These are phyloP conservation scores for Epichloe brachyelytri DNA, from an alignment of 2,329 filamentous ascomycete species.

Conservation along the genomic window DNA sequence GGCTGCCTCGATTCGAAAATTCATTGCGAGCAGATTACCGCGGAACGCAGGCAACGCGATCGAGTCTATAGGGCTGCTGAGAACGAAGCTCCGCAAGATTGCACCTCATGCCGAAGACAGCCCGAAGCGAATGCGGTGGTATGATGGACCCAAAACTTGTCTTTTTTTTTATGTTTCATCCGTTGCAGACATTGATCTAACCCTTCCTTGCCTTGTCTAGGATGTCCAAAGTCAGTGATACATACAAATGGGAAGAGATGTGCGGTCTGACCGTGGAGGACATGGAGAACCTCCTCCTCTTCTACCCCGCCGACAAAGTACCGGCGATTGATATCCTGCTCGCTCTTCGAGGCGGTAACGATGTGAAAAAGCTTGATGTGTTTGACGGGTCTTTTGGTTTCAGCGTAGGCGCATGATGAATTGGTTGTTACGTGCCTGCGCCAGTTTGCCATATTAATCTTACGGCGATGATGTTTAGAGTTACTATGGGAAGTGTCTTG, in stretches of 20 bases:
- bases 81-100: slow-evolving; percentile 64
- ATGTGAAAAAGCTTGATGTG: slow-evolving; percentile 34
- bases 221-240: slow-evolving; percentile 88
- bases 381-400: slow-evolving; percentile 50
- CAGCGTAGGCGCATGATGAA: slow-evolving; percentile 31
- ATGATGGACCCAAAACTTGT: slow-evolving; percentile 16
- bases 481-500: no score
- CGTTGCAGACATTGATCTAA: background rate
- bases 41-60: slow-evolving; percentile 75
- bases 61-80: slow-evolving; percentile 65
- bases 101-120: slow-evolving; percentile 63
- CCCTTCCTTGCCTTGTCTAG: slow-evolving; percentile 26
- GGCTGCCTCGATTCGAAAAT: slow-evolving; percentile 71
- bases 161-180: background rate
- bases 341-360: slow-evolving; percentile 35
- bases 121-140: slow-evolving; percentile 85
- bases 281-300: slow-evolving; percentile 72
- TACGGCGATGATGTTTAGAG: background rate
- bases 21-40: slow-evolving; percentile 68
- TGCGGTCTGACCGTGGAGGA: slow-evolving; percentile 70
- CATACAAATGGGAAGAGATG: slow-evolving; percentile 74
- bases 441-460: background rate
- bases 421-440: background rate
- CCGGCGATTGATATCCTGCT: slow-evolving; percentile 42
- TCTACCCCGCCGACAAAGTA: slow-evolving; percentile 48